Conservation (phyloP, 1,139 yeast species). For the Zhuliangozyma blackwelliae region DNA sequence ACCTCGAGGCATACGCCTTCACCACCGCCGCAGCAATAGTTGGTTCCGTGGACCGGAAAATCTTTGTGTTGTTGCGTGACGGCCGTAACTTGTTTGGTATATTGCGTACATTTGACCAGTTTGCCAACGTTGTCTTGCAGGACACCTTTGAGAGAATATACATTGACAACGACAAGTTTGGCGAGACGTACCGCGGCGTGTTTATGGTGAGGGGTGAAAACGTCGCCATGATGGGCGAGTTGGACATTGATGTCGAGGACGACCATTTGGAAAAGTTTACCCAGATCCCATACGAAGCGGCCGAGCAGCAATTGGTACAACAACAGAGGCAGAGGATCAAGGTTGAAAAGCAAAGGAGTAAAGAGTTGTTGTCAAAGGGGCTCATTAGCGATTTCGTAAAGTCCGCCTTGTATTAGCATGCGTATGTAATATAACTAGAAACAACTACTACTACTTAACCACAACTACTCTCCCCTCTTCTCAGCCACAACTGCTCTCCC, state of each 20-base stretch:
- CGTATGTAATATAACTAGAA: no score
- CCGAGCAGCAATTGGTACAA: slow-evolving; percentile 43
- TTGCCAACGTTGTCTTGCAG: slow-evolving; percentile 87
- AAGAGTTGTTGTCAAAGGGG: slow-evolving; percentile 49
- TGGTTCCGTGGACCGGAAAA: slow-evolving; percentile 87
- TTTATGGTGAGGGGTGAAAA: slow-evolving; percentile 95
- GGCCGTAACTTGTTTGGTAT: slow-evolving; percentile 89
- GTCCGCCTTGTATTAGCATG: slow-evolving; percentile 44
- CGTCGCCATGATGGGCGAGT: slow-evolving; percentile 92
- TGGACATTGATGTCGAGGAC: slow-evolving; percentile 86
- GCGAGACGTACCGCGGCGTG: slow-evolving; percentile 74
- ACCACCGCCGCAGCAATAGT: slow-evolving; percentile 96
- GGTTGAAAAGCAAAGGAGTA: slow-evolving; percentile 45
- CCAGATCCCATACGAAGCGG: slow-evolving; percentile 59
- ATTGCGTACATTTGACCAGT: slow-evolving; percentile 92
- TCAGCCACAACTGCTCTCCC: no score
- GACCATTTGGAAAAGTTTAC: slow-evolving; percentile 54
- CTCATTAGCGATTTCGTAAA: slow-evolving; percentile 54
- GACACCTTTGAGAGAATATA: slow-evolving; percentile 87
- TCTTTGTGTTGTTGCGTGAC: slow-evolving; percentile 82
- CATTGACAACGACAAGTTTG: slow-evolving; percentile 47
- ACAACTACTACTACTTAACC: no score
- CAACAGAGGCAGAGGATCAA: slow-evolving; percentile 36
- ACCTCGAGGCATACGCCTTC: slow-evolving; percentile 73
- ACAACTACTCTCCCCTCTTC: no score